Evolutionary conservation across 164 flowering plant genomes (phyloP).

Genomic region (Berberis vulgaris): DNA sequence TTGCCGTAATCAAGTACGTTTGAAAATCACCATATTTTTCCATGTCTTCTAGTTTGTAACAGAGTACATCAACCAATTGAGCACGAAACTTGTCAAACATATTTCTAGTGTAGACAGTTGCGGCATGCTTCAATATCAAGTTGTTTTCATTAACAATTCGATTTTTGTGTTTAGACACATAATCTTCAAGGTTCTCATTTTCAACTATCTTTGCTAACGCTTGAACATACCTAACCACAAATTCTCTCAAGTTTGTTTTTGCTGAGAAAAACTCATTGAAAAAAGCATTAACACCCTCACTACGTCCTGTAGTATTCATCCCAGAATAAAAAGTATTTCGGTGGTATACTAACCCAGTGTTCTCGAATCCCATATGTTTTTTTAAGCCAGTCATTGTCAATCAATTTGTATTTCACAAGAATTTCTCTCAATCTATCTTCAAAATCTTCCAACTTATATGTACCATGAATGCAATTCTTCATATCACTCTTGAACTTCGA

Average conservation of each 20-base stretch:
- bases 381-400: background rate
- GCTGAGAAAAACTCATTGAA: background rate
- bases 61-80: background rate
- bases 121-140: background rate
- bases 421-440: background rate
- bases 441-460: background rate
- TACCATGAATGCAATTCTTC: background rate
- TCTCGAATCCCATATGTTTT: background rate
- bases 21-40: background rate
- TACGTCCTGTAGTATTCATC: constrained; percentile 1
- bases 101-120: background rate
- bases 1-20: background rate
- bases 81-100: background rate
- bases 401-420: background rate
- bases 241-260: background rate
- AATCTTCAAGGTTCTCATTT: background rate
- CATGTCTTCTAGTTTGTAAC: background rate
- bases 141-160: background rate
- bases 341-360: background rate
- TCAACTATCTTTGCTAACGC: background rate
- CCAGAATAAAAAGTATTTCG: constrained; percentile 1
- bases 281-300: constrained; percentile 1
- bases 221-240: background rate
- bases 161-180: background rate
- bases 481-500: background rate